Base-by-base conservation (phyloP, 2,329 filamentous ascomycete genomes). In the Periconia macrospinosa region DNA sequence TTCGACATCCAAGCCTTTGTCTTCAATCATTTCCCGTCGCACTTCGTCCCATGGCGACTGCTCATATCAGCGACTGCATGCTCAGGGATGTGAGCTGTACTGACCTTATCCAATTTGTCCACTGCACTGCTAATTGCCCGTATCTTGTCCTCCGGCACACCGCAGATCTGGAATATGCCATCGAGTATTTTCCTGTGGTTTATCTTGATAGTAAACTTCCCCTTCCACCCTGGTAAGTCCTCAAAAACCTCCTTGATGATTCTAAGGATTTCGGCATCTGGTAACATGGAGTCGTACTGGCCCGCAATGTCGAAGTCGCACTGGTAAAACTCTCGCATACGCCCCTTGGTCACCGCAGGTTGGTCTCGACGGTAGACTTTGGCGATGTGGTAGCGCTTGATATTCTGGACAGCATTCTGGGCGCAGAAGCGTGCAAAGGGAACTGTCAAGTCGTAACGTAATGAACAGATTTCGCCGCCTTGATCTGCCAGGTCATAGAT, bases 311-410 rank as follows among this genome's bases (percentile, higher is more conserved):
- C 92, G 70, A 97, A 95, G 77, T 97, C 93, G 78, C 92, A 97
- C 76, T 97, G 92, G 79, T 95, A 96, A 76, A 96, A 96, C 76
- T 97, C 93, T 68, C 93, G 85, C 89, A 96, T 94, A 50, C 92
- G 86, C 48, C 92, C 93, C 73, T 95, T 94, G 57, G 88, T 90
- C 78, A 97, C 91, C 9, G 69, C 68, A 20, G 89, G 89, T 73
- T 92, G 88, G 73, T 92, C 89, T 72, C 89, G 79, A 57, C 89
- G 82, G 77, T 92, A 92, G 48, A 96, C 92, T 78, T 96, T 96
- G 63, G 91, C 92, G 63, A 97, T 92, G 78, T 96, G 92, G 75
- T 96, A 97, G 68, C 93, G 85, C 80, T 96, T 96, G 78, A 96
- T 93, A 74, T 82, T 88, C 73, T 90, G 86, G 52, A 95, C 82